Evolutionary conservation across 768 basidiomycete genomes (phyloP), one percentile per base, ranked within the genome.

Genomic region (Stropharia rugosoannulata): DNA sequence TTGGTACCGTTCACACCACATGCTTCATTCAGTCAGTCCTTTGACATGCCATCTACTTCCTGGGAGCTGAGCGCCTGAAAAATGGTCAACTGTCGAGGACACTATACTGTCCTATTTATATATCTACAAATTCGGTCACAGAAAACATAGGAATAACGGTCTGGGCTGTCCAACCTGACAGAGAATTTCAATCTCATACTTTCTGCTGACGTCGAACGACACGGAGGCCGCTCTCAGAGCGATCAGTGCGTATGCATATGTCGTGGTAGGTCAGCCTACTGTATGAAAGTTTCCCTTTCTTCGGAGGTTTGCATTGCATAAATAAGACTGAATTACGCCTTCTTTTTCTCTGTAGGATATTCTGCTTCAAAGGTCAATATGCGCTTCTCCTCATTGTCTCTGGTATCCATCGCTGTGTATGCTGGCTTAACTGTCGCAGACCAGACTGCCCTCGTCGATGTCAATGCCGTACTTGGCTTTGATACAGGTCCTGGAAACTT

Each of bases 401-500:
- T 18, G 2, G 36, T 6, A 9, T 40, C 12, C n/a, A 15, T 25
- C 16, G 36, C 36, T 37, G 9, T 50, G 6, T 16, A 15, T 27
- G 11, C 18, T 27, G 49, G 36, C 3, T 18, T 16, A n/a, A 37
- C 18, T 19, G 22, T 4, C 7, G 35, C n/a, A 37, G 19, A 18
- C 19, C 19, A 18, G 25, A 35, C 29, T 4, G 37, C 36, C 25
- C n/a, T 50, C n/a, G 36, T 50, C 16, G 49, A 50, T 27, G 49
- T 50, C 4, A 39, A 50, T 50, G 54, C 54, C 2, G 58, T 59
- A 6, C 54, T 59, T 19, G 58, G 58, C 18, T 59, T 59, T 39
- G 58, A 59, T 42, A 54, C 58, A 13, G 58, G 58, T 10, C 58
- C 58, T n/a, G 58, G 51, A 22, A 73, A 73, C 63, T 55, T 64